Base-by-base conservation (phyloP, 108 stramenopile species). In the Nannochloropsis gaditana region DNA sequence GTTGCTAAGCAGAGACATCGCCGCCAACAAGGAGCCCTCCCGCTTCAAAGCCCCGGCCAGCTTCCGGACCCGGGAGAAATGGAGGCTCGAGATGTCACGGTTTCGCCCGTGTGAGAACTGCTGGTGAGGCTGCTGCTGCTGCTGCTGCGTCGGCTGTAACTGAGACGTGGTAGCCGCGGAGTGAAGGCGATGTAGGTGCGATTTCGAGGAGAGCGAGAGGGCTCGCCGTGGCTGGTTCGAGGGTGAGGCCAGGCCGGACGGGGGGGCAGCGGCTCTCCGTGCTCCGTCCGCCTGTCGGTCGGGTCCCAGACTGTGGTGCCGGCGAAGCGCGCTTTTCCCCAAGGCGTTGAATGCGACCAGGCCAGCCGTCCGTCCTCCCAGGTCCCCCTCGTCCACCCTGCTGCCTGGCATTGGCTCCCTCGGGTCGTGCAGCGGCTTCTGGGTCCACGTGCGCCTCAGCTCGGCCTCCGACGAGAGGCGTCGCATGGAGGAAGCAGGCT, bases 1-100 rank as follows among this genome's bases (percentile, higher is more conserved):
- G 59, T n/a, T n/a, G 59, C 59, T n/a, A 15, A 73, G 59, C 59
- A 73, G 59, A n/a, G 59, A 73, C 19, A 73, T 15, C 19, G 59
- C 59, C n/a, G 5, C n/a, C 19, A 73, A n/a, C 19, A 73, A 73
- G 59, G 59, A 73, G 2, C 59, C 59, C n/a, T 73, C 59, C n/a
- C 59, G 59, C 59, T 73, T 73, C 59, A 73, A n/a, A n/a, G 59
- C 59, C 59, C 59, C 59, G 2, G 59, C 59, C n/a, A 73, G 59
- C 59, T 73, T 73, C 19, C 59, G 59, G 15, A 73, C 59, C n/a
- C 59, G 59, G n/a, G 59, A 73, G 59, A 73, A 73, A 73, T 1
- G 8, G 8, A n/a, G n/a, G 8, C 19, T 73, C 59, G 59, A n/a
- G 59, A 2, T 73, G 6, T 73, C 59, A 15, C 59, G 59, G 19